A percentile compares a stretch with the other conserved stretches of the same genome.
Conservation (phyloP, 305 asterid species). For the Fraxinus nigra region DNA sequence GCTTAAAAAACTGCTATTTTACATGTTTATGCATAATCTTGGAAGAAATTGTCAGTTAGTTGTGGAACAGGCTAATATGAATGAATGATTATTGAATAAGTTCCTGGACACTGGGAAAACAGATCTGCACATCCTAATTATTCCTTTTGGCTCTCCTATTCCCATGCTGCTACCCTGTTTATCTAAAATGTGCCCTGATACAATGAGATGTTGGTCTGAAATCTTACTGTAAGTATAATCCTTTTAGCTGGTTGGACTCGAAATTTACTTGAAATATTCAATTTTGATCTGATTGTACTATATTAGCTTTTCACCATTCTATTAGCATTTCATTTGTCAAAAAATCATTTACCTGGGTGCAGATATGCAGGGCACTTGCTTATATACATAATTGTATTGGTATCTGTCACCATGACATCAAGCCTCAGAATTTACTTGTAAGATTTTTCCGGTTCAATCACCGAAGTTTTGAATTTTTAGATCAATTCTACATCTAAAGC, state of each 20-base stretch:
- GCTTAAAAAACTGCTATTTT: not conserved
- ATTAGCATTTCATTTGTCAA: slow-evolving; percentile 7
- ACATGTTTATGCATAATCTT: not conserved
- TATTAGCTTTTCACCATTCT: slow-evolving; percentile 9
- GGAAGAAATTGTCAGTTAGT: slow-evolving; percentile 10
- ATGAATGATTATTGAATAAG: slow-evolving; percentile 11
- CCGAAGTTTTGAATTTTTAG: slow-evolving; percentile 1
- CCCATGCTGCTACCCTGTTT: not conserved
- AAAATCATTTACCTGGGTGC: slow-evolving; percentile 33
- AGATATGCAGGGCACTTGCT: slow-evolving; percentile 98
- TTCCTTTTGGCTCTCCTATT: slow-evolving; percentile 9
- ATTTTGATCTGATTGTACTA: not conserved
- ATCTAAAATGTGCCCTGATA: not conserved
- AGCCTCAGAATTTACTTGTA: slow-evolving; percentile 97
- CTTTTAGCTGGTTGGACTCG: not conserved
- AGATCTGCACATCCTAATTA: not conserved
- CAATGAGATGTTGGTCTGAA: not conserved
- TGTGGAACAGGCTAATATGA: not conserved
- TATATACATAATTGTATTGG: slow-evolving; percentile 92
- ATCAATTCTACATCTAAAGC: slow-evolving; percentile 2
- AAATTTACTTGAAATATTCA: not conserved
- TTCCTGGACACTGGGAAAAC: not conserved
- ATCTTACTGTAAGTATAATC: not conserved
- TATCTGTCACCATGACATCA: slow-evolving; percentile 95
- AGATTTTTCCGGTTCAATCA: slow-evolving; percentile 33